Evolutionary conservation across 1,139 yeast genomes (phyloP).

Genomic region (Candida sanyaensis): DNA sequence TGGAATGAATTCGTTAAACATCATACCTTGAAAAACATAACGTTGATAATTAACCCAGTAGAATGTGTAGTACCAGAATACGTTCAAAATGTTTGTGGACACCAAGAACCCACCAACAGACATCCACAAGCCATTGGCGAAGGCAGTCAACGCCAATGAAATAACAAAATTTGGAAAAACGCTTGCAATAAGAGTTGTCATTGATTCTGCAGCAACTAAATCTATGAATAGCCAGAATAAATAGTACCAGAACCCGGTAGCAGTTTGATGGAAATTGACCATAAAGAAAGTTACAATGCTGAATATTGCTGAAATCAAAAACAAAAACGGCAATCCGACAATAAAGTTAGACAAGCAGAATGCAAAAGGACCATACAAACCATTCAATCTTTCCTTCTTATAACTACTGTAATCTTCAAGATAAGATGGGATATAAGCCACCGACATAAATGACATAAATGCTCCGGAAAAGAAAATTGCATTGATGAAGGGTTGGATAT

Average conservation of each 20-base stretch:
- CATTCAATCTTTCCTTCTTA: slow-evolving; percentile 33
- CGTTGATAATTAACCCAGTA: slow-evolving; percentile 43
- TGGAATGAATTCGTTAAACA: slow-evolving; percentile 37
- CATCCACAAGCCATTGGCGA: slow-evolving; percentile 47
- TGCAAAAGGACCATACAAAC: slow-evolving; percentile 37
- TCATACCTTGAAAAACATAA: slow-evolving; percentile 45
- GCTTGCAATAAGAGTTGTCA: slow-evolving; percentile 36
- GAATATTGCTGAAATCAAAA: slow-evolving; percentile 31
- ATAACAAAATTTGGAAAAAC: slow-evolving; percentile 38
- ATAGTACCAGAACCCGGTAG: slow-evolving; percentile 32
- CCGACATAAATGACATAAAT: slow-evolving; percentile 46
- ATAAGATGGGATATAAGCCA: slow-evolving; percentile 43
- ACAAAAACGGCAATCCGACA: slow-evolving; percentile 40
- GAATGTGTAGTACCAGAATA: slow-evolving; percentile 41
- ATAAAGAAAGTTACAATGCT: slow-evolving; percentile 35
- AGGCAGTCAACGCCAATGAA: slow-evolving; percentile 40
- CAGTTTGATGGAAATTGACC: slow-evolving; percentile 29
- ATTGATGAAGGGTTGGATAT: slow-evolving; percentile 38
- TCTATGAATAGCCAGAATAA: slow-evolving; percentile 40
- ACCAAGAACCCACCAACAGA: slow-evolving; percentile 44
- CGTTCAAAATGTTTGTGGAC: slow-evolving; percentile 30
- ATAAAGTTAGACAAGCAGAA: slow-evolving; percentile 35
- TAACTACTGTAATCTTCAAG: slow-evolving; percentile 34
- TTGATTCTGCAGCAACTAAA: slow-evolving; percentile 41
- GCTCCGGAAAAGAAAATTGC: slow-evolving; percentile 46